These are phyloP conservation scores for Rhododendron griersonianum DNA, from an alignment of 148 eudicot species.

Conservation along the genomic window DNA sequence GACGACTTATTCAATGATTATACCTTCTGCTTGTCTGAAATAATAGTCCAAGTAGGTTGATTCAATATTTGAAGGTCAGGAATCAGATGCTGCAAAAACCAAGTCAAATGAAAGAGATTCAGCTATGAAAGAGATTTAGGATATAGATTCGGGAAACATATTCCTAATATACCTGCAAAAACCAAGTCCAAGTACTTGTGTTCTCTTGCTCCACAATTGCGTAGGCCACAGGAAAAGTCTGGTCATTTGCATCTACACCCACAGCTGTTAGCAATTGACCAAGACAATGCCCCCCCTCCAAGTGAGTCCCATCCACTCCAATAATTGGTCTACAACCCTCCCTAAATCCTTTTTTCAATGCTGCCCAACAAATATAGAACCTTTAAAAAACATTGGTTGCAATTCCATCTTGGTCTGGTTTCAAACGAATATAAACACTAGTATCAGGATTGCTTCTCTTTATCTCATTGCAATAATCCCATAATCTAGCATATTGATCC, in stretches of 20 bases:
- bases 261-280: neutral
- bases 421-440: neutral
- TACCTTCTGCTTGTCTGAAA: neutral
- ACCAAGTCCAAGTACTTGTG: neutral
- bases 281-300: neutral
- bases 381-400: neutral
- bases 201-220: neutral
- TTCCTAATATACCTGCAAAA: neutral
- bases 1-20: no score
- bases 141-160: no score
- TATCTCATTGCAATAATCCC: neutral
- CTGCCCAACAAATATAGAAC: neutral
- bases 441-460: neutral
- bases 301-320: neutral
- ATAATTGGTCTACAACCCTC: neutral
- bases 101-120: no score
- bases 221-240: neutral
- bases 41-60: neutral
- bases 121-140: no score
- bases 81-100: neutral
- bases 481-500: neutral
- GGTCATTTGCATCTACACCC: neutral
- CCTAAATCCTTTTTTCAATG: neutral
- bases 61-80: neutral
- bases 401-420: neutral